These are phyloP conservation scores for Prunus armeniaca DNA, from an alignment of 306 rosid genomes.

Conservation along the genomic window DNA sequence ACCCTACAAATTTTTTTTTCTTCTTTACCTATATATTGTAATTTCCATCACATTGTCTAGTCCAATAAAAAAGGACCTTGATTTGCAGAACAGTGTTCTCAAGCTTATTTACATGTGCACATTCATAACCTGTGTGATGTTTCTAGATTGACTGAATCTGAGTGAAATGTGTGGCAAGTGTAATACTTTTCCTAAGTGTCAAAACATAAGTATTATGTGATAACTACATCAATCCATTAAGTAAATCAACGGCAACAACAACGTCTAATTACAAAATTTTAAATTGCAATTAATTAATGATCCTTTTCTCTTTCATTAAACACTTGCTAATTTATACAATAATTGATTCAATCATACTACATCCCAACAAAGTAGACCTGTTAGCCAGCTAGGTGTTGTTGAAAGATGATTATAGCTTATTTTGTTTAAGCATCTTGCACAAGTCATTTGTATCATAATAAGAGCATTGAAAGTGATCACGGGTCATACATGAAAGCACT, in stretches of 20 bases:
- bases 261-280: neutral
- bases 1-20: neutral
- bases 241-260: neutral
- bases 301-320: neutral
- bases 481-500: neutral
- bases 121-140: neutral
- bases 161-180: too few species aligned
- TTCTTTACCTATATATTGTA: neutral
- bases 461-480: neutral
- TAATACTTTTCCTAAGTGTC: neutral
- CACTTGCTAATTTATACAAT: neutral
- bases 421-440: neutral
- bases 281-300: neutral
- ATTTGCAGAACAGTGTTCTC: too few species aligned
- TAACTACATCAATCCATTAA: neutral
- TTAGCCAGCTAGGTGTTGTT: neutral
- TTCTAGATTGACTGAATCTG: too few species aligned
- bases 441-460: neutral
- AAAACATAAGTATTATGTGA: neutral
- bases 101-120: neutral
- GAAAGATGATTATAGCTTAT: neutral
- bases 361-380: neutral
- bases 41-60: neutral
- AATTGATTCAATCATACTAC: neutral
- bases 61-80: too few species aligned